Evolutionary conservation across 345 rosid genomes (phyloP), one percentile per base, ranked within the genome.

Genomic region (Cardamine chenopodiifolia): DNA sequence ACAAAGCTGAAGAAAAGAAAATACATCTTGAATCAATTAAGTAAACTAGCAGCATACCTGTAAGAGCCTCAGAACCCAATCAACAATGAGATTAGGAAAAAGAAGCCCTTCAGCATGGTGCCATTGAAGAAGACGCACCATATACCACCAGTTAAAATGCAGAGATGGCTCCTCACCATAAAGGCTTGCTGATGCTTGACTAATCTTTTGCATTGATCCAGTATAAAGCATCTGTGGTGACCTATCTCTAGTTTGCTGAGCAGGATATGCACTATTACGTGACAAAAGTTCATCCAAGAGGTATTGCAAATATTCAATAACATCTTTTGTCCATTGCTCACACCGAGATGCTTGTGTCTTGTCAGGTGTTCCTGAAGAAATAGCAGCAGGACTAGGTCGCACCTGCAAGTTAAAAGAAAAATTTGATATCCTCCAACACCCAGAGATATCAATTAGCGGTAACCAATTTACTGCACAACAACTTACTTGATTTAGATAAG

Each of bases 321-420:
- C 89, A 82, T 96, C 98, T 84, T 88, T 96, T 69, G 98, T 92
- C 99, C 98, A 96, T 40, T 86, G 84, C 78, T 96, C 99, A 55
- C 97, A 73, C 35, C 98, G 94, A 70, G 84, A 74, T 70, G 75
- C 60, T 63, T 85, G 96, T 66, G 79, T 75, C 79, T 86, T 88
- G 65, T 90, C 93, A 49, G 86, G 73, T 53, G 85, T 68, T 64
- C 96, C 96, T 39, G 91, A 89, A 82, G 89, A 84, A 70, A 79
- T 80, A 78, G 83, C 72, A 44, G 87, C 62, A 72, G 92, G 78
- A 83, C 87, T 82, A 76, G 90, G 90, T 18, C 90, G 88, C 47
- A 85, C 87, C 99, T 96, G 92, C 82, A 88, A 79, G 57, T 66
- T 39, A 53, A 42, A 80, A 71, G 44, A 65, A 74, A 79, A 82